Conservation (phyloP, 352 stramenopile species). For the Chrysophaeum taylorii region DNA sequence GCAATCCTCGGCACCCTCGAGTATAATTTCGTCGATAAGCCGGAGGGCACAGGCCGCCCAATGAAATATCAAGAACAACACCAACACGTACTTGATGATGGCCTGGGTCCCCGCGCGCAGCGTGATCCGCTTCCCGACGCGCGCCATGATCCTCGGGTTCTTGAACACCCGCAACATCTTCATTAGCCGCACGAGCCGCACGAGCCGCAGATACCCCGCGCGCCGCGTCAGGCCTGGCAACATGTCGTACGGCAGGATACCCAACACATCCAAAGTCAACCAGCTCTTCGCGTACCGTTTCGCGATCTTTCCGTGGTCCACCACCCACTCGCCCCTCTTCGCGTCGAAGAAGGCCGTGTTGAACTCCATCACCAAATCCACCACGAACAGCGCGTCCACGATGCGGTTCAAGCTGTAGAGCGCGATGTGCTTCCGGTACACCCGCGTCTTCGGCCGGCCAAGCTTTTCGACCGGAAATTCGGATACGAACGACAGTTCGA, state of each 20-base stretch:
- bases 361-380: constrained; percentile 12
- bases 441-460: background rate
- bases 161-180: background rate
- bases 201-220: background rate
- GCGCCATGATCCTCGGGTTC: background rate
- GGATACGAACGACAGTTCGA: background rate
- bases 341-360: constrained; percentile 14
- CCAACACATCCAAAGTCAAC: constrained; percentile 15
- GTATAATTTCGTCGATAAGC: background rate
- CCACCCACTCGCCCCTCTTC: background rate
- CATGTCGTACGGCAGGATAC: constrained; percentile 14
- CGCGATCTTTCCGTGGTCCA: background rate
- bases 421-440: background rate
- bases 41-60: background rate
- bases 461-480: too few relatives aligned
- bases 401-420: constrained; percentile 4
- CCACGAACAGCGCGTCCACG: constrained; percentile 8
- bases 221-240: background rate
- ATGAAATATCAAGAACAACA: background rate
- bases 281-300: constrained; percentile 5
- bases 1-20: background rate
- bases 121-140: background rate
- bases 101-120: background rate
- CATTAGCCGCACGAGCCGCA: background rate
- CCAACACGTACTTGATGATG: background rate